Percentiles rank a stretch among this genome's conserved stretches.
phyloP scores from a whole-genome alignment of 2,329 filamentous ascomycete species.

The Ophiosphaerella korrae region DNA sequence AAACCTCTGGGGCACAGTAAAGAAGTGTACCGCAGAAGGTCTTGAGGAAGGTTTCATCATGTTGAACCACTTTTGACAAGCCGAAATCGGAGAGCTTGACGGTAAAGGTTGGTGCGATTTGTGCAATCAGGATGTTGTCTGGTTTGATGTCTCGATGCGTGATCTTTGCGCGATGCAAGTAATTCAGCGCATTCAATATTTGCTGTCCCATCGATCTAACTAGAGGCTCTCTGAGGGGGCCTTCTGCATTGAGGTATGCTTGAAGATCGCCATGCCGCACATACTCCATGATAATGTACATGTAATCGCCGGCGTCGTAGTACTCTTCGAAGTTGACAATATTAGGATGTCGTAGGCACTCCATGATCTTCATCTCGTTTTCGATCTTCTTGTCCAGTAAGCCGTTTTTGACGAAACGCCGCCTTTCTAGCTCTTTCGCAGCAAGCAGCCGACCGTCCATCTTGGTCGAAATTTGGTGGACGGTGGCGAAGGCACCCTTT shows the following conservation, averaged over 20 bases:
- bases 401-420: conserved; percentile 90
- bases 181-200: conserved; percentile 79
- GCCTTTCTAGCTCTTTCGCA: conserved; percentile 93
- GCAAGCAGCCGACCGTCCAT: conserved; percentile 83
- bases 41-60: conserved; percentile 87
- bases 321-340: conserved; percentile 93
- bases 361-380: conserved; percentile 98
- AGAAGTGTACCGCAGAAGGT: conserved; percentile 96
- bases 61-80: conserved; percentile 89
- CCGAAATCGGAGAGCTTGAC: conserved; percentile 98
- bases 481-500: conserved; percentile 92
- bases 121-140: conserved; percentile 90
- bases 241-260: conserved; percentile 67
- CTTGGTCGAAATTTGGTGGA: conserved; percentile 88
- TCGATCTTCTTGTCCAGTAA: conserved; percentile 88
- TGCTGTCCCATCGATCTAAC: conserved; percentile 76
- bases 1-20: conserved; percentile 96
- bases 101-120: conserved; percentile 67
- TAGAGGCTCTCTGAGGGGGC: conserved; percentile 68
- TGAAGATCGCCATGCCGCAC: conserved; percentile 83
- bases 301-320: conserved; percentile 76
- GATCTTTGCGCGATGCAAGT: conserved; percentile 85
- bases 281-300: conserved; percentile 98
- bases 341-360: conserved; percentile 79
- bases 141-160: conserved; percentile 99